Evolutionary conservation across 148 eudicot genomes (phyloP), one percentile per base, ranked within the genome.

Genomic region (Vaccinium vitisidaea): DNA sequence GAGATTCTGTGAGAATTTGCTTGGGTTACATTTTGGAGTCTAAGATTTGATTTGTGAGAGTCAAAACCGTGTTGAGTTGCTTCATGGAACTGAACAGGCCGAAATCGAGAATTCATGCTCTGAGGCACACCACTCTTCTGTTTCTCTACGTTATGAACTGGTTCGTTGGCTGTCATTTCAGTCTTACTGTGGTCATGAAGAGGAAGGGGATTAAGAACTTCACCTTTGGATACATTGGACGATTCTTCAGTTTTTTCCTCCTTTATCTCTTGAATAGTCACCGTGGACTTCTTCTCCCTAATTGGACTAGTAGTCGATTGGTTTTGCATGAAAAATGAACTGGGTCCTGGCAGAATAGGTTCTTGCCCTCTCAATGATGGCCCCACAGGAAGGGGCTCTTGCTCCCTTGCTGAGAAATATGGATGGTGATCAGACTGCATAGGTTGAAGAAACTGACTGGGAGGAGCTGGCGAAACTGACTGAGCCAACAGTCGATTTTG

Each of bases 401-500:
- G 88, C n/a, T 82, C 84, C 73, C 65, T 61, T 14, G 87, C 53
- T 25, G 79, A 23, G 75, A 84, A 82, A 70, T 83, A 84, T 36
- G 84, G 59, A 84, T 54, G 84, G 76, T 88, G 88, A 65, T 77
- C 75, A 5, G 90, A 77, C 23, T 83, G 89, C 88, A 90, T 79
- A 87, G 83, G 86, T 21, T 89, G 92, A 81, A 58, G 49, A 65
- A 86, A 84, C 76, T 82, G 88, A 58, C 82, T 65, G 50, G 86
- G 86, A 59, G 86, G 90, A 81, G 78, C 69, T 5, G 87, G 88
- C 25, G 86, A 76, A 84, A 91, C 53, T 4, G 89, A 90, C 79
- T 86, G 78, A 49, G 89, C 83, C 88, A 86, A 82, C 39, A 90
- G 84, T 43, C 82, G 92, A 82, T 85, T 84, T 70, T 88, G 93